Percentiles rank a stretch among this genome's conserved stretches.
These are phyloP conservation scores for Verticillium longisporum DNA, from an alignment of 2,329 filamentous ascomycete species.

Conservation along the genomic window DNA sequence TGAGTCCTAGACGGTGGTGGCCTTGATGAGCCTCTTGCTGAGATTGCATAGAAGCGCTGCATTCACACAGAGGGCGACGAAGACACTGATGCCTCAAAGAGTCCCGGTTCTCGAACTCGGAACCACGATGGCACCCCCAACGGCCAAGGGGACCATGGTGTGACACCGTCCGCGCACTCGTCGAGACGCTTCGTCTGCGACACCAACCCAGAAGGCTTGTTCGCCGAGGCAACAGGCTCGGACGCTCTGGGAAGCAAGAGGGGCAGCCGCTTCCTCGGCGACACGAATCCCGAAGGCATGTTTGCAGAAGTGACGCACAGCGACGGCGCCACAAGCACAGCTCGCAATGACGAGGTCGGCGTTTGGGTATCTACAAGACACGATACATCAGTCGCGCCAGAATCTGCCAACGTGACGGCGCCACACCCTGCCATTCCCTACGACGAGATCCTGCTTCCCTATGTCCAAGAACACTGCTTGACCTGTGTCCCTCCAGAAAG, in stretches of 20 bases:
- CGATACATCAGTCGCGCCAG: neutral
- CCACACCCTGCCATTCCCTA: constrained; percentile 27
- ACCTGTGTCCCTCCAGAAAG: constrained; percentile 37
- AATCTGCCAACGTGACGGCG: constrained; percentile 2
- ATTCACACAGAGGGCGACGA: constrained; percentile 26
- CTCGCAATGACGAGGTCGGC: constrained; percentile 46
- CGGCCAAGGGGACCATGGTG: neutral
- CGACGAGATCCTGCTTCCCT: constrained; percentile 32
- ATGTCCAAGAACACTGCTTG: constrained; percentile 38
- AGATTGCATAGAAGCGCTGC: constrained; percentile 31
- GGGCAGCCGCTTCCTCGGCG: constrained; percentile 46
- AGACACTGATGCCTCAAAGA: constrained; percentile 14
- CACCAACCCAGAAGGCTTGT: constrained; percentile 53
- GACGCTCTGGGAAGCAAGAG: constrained; percentile 15
- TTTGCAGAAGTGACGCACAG: constrained; percentile 46
- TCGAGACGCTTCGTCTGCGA: constrained; percentile 50
- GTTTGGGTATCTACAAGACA: constrained; percentile 41
- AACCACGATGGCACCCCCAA: neutral
- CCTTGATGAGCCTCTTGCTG: neutral
- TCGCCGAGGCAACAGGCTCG: constrained; percentile 44
- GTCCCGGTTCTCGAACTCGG: neutral
- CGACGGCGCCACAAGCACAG: constrained; percentile 21
- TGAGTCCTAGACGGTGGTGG: constrained; percentile 11
- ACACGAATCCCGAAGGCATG: constrained; percentile 53
- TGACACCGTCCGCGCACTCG: constrained; percentile 11